Evolutionary conservation across 768 basidiomycete species (phyloP).

Genomic region (Macrolepiota dolichaula): DNA sequence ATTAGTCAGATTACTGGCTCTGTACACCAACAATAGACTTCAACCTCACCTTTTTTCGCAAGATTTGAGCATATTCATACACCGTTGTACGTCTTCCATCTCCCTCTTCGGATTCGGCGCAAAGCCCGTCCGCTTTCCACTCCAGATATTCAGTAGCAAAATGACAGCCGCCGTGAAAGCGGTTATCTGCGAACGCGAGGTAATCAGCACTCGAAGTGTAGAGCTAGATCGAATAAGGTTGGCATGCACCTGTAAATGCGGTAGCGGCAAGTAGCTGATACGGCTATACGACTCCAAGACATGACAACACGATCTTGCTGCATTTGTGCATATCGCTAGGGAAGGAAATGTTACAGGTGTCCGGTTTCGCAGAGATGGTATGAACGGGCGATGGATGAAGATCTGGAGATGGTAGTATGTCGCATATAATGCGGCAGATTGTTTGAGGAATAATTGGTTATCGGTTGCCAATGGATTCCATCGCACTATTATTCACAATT

Average conservation of each 20-base stretch:
- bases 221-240: neutral
- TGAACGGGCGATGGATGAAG: constrained; percentile 75
- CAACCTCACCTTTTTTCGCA: constrained; percentile 35
- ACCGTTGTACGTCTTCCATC: constrained; percentile 57
- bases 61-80: constrained; percentile 47
- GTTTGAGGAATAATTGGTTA: constrained; percentile 41
- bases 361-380: constrained; percentile 58
- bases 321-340: constrained; percentile 82
- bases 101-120: constrained; percentile 46
- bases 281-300: constrained; percentile 54
- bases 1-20: neutral
- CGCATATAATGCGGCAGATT: constrained; percentile 52
- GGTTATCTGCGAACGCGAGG: constrained; percentile 22
- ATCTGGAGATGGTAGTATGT: constrained; percentile 57
- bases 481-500: constrained; percentile 27
- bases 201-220: neutral
- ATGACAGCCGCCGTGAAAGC: constrained; percentile 45
- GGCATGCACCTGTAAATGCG: constrained; percentile 32
- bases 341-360: constrained; percentile 45
- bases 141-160: constrained; percentile 67
- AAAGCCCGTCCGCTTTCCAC: constrained; percentile 44
- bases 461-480: constrained; percentile 38
- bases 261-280: constrained; percentile 28
- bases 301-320: constrained; percentile 72
- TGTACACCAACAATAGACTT: neutral